Percentiles rank a stretch among this genome's conserved stretches.
Evolutionary conservation across 495 filamentous ascomycete genomes (phyloP).

Genomic region (Aspergillus nanangensis): DNA sequence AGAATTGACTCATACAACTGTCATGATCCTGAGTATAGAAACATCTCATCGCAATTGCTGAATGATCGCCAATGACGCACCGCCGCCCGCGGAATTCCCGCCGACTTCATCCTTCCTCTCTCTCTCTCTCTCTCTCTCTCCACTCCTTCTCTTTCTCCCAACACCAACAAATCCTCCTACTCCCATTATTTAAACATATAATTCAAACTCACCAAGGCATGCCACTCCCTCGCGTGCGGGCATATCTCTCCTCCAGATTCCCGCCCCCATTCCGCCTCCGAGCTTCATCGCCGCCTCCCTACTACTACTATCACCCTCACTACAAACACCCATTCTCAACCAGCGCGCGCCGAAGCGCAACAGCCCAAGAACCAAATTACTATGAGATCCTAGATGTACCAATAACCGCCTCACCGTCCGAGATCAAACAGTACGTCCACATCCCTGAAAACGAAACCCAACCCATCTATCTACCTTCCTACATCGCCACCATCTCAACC

Average conservation of each 20-base stretch:
- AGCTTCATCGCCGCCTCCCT: too few species aligned
- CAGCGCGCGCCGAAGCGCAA: slow-evolving; percentile 7
- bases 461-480: neutral
- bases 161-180: neutral
- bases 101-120: slow-evolving; percentile 1
- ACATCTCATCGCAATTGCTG: too few species aligned
- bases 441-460: too few species aligned
- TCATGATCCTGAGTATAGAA: too few species aligned
- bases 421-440: slow-evolving; percentile 76
- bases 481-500: neutral
- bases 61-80: slow-evolving; percentile 23
- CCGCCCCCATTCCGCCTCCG: neutral
- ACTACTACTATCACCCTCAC: too few species aligned
- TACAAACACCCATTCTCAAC: slow-evolving; percentile 1
- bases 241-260: too few species aligned
- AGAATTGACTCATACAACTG: too few species aligned
- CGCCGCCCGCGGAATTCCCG: slow-evolving; percentile 14
- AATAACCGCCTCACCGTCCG: slow-evolving; percentile 58
- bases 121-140: neutral
- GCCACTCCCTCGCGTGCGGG: neutral
- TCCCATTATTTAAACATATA: neutral
- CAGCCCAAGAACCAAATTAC: slow-evolving; percentile 49
- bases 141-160: neutral
- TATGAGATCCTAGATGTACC: slow-evolving; percentile 81
- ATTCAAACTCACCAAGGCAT: neutral